phyloP scores from a whole-genome alignment of 352 stramenopile genomes.

The Phytopythium oedochilum region DNA sequence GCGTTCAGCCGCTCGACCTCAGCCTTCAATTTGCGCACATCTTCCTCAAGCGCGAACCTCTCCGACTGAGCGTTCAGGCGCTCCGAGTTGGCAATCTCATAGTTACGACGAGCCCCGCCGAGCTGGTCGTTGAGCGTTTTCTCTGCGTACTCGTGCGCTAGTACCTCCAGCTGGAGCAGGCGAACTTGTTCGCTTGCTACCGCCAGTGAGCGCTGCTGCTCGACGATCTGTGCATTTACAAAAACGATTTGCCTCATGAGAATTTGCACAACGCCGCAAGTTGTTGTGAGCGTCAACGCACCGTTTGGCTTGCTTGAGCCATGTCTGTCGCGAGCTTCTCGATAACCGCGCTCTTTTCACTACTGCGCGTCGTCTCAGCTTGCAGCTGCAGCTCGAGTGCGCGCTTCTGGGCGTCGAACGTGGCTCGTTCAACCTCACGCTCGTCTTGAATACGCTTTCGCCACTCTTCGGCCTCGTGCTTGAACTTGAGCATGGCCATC shows the following conservation, averaged over 20 bases:
- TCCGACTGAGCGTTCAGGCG: conserved; percentile 59
- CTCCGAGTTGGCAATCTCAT: conserved; percentile 64
- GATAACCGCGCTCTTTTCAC: conserved; percentile 47
- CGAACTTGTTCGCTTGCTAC: conserved; percentile 44
- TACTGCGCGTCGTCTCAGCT: conserved; percentile 28
- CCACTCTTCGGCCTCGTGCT: conserved; percentile 55
- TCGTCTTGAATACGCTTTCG: conserved; percentile 46
- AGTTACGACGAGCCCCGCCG: conserved; percentile 51
- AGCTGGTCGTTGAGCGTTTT: conserved; percentile 57
- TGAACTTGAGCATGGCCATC: conserved; percentile 86
- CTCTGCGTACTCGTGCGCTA: conserved; percentile 65
- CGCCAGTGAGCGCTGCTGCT: conserved; percentile 28
- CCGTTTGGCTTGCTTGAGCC: conserved; percentile 25
- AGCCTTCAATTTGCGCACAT: conserved; percentile 49
- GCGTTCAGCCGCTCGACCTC: conserved; percentile 45
- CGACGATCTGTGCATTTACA: conserved; percentile 20
- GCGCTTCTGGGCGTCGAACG: conserved; percentile 28
- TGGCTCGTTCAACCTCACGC: conserved; percentile 31
- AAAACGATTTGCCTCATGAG: not conserved
- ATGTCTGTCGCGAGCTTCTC: conserved; percentile 39
- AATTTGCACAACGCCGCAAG: not conserved
- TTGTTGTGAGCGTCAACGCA: conserved; percentile 2
- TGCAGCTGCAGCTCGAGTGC: conserved; percentile 20
- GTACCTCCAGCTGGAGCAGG: conserved; percentile 55
- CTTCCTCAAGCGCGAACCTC: conserved; percentile 50